A percentile compares a stretch with the other conserved stretches of the same genome.
Evolutionary conservation across 2,329 filamentous ascomycete genomes (phyloP).

Genomic region (Tolypocladium capitatum): DNA sequence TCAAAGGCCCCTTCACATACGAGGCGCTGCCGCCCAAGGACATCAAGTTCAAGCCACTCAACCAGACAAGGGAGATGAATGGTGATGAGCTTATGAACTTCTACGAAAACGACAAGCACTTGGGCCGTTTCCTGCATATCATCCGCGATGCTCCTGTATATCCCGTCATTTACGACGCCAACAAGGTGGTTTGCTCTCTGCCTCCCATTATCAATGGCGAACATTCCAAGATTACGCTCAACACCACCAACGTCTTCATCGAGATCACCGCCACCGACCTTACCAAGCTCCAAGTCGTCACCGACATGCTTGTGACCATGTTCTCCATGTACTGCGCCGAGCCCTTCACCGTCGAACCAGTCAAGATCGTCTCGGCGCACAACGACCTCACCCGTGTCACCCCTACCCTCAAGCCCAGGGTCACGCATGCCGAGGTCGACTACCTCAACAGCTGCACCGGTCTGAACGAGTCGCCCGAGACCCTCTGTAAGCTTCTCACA

Average conservation of each 20-base stretch:
- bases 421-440: conserved; percentile 70
- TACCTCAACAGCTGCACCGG: conserved; percentile 94
- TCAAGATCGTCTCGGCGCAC: conserved; percentile 85
- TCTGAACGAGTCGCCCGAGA: conserved; percentile 57
- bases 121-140: conserved; percentile 84
- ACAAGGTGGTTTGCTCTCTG: conserved; percentile 77
- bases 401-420: conserved; percentile 65
- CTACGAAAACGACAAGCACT: conserved; percentile 88
- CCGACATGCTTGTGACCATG: conserved; percentile 93
- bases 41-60: conserved; percentile 81
- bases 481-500: conserved; percentile 65
- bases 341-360: conserved; percentile 83
- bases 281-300: conserved; percentile 92
- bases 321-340: conserved; percentile 86
- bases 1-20: conserved; percentile 92
- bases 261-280: conserved; percentile 93
- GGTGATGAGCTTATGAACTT: conserved; percentile 83
- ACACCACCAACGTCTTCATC: conserved; percentile 91
- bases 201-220: conserved; percentile 97
- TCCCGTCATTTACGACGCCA: conserved; percentile 86
- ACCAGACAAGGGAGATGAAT: conserved; percentile 81
- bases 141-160: conserved; percentile 90
- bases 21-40: conserved; percentile 85
- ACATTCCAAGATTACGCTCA: conserved; percentile 85
- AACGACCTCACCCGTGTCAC: conserved; percentile 72